Evolutionary conservation across 257 asterid species (phyloP), one percentile per base, ranked within the genome.

Genomic region (Buddleja alternifolia): DNA sequence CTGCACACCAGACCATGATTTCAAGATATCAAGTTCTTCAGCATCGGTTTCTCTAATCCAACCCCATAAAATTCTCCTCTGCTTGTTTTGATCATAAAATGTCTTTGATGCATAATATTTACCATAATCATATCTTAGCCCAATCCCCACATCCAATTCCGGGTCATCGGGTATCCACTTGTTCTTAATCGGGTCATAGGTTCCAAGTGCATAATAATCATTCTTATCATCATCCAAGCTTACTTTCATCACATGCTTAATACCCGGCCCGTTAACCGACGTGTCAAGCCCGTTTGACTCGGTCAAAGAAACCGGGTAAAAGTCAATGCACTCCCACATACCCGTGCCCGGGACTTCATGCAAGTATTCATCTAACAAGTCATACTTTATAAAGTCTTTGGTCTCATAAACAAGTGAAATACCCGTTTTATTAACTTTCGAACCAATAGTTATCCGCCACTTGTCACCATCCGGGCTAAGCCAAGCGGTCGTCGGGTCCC

Each of bases 401-500:
- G 96, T 91, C 73, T 85, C 92, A 14, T 91, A 91, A 6, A 91
- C 89, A 12, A 90, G 45, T 0, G 96, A 67, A n/a, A 88, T 15
- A 0, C 97, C 96, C 0, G 90, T 83, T 40, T 77, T 85, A 24
- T 81, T 75, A 10, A 85, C 55, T 80, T 85, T 83, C 1, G 95
- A 85, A 23, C 97, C 97, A 52, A 91, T 76, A 0, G 91, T 77
- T 5, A 86, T 44, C 10, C 84, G 73, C 97, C 97, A 91, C 60
- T 68, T 81, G 52, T 76, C 76, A 0, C 90, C 86, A 20, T 65
- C 76, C 0, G 87, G 89, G 42, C 84, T 78, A 1, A 76, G 78
- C 97, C 96, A 91, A 0, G 96, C 97, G 5, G 97, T 88, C 1
- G 95, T 86, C 5, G 97, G 96, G 77, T 91, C 97, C 67, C 97